Evolutionary conservation across 768 basidiomycete species (phyloP), one percentile per base, ranked within the genome.

Genomic region (Termitomyces sp.): DNA sequence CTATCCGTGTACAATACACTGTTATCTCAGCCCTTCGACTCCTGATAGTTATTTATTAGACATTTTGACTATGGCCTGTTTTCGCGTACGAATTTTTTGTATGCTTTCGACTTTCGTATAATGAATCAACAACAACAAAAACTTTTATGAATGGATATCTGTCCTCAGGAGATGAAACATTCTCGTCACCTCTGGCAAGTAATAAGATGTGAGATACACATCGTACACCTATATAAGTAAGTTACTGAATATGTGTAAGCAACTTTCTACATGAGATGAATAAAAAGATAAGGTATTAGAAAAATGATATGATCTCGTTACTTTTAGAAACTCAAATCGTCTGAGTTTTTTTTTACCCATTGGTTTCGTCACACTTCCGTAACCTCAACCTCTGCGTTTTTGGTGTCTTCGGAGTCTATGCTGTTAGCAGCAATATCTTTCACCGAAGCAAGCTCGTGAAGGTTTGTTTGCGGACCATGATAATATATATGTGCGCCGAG

Each of bases 401-500:
- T 30, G n/a, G 6, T 28, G 16, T 57, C 30, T 30, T 33, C 10
- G 9, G n/a, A 26, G 9, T 51, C 38, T 0, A 30, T 35, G 18
- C 26, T 56, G 9, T n/a, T 30, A 28, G 32, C 13, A 28, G 38
- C 22, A 20, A 36, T 6, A 47, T 58, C 18, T 26, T 52, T 24
- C 13, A 6, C 35, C 14, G 33, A 53, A 45, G 47, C 12, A 14
- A 22, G 59, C 38, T 73, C 71, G 13, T 72, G 70, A 52, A 84
- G 61, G 66, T 82, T 81, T 53, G 83, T 80, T 61, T 77, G 75
- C 20, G 85, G 83, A n/a, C 85, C 85, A 40, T 73, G 73, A 63
- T 84, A 86, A 61, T 85, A 80, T 53, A 72, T 76, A 58, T 78
- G 79, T 24, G 81, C 85, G 32, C 77, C 72, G 24, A 77, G 56